These are phyloP conservation scores for Zymoseptoria ardabiliae DNA, from an alignment of 2,329 filamentous ascomycete genomes.

Conservation along the genomic window DNA sequence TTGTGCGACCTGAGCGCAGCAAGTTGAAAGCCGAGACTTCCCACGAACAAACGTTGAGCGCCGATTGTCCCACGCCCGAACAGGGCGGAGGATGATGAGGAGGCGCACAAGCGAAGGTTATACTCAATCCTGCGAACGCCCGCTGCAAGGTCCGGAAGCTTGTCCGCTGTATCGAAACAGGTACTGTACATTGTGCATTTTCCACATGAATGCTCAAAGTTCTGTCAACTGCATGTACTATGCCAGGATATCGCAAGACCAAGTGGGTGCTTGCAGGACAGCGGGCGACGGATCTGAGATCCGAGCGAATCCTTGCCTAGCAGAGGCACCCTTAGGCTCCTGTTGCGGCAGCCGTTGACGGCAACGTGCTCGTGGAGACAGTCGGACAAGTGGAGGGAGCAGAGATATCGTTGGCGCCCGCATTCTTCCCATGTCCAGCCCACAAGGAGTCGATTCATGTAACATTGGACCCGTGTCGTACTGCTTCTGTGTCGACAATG, in stretches of 20 bases:
- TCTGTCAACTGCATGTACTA: not conserved
- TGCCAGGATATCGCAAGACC: not conserved
- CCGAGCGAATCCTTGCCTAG: not conserved
- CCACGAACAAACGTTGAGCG: not conserved
- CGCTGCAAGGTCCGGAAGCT: not conserved
- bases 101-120: not conserved
- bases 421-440: not conserved
- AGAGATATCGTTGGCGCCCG: not conserved
- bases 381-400: not conserved
- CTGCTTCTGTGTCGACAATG: not conserved
- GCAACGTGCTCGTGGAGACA: conserved; percentile 1
- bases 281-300: not conserved
- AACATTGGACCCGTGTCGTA: not conserved
- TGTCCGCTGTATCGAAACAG: not conserved
- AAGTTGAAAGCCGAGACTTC: not conserved
- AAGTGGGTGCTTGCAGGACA: not conserved
- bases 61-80: not conserved
- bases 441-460: not conserved
- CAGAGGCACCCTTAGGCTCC: not conserved
- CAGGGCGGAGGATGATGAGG: not conserved
- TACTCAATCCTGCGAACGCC: not conserved
- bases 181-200: not conserved
- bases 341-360: not conserved
- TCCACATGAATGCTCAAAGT: not conserved
- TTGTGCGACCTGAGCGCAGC: not conserved